Conservation (phyloP, 805 yeast genomes). For the Starmerella etchellsii region DNA sequence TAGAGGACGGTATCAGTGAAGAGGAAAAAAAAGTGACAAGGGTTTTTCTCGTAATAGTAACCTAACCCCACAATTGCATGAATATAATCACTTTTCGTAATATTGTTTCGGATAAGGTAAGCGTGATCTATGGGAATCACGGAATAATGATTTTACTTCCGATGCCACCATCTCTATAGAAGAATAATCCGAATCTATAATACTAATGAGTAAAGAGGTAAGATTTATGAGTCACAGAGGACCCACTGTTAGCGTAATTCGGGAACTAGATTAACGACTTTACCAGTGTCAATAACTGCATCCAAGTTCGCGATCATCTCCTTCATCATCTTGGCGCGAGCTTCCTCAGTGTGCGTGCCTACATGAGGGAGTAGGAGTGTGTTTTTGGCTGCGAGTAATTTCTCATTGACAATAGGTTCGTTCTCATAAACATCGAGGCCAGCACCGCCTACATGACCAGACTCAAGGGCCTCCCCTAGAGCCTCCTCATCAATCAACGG, state of each 20-base stretch:
- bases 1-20: constrained; percentile 27
- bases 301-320: constrained; percentile 58
- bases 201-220: too few relatives aligned
- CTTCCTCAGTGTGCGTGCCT: constrained; percentile 32
- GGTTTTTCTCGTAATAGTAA: too few relatives aligned
- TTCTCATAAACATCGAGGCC: constrained; percentile 51
- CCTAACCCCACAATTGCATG: too few relatives aligned
- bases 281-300: constrained; percentile 48
- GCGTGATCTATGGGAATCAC: background rate
- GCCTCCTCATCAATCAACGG: constrained; percentile 45
- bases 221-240: too few relatives aligned
- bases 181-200: too few relatives aligned
- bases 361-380: constrained; percentile 46
- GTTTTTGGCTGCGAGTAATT: constrained; percentile 34
- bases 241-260: constrained; percentile 40
- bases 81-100: background rate
- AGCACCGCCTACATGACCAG: constrained; percentile 39
- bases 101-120: background rate
- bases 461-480: constrained; percentile 34
- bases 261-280: constrained; percentile 66
- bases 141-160: too few relatives aligned
- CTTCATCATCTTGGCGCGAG: constrained; percentile 64
- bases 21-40: constrained; percentile 16
- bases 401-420: constrained; percentile 43
- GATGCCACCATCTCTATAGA: too few relatives aligned